Evolutionary conservation across 2,329 filamentous ascomycete genomes (phyloP).

Genomic region (Rhynchosporium graminicola): DNA sequence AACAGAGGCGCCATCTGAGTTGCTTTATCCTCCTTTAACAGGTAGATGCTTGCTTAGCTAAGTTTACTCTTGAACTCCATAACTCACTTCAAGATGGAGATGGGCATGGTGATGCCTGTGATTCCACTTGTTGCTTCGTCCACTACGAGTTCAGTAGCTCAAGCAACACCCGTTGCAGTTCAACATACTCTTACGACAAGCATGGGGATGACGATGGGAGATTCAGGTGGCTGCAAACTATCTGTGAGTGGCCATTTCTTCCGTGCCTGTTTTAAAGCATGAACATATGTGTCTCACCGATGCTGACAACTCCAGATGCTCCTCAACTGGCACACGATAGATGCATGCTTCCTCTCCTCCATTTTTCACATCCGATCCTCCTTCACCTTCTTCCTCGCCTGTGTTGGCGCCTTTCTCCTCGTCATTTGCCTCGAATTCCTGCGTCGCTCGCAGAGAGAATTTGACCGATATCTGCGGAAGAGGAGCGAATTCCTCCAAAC

Average conservation of each 20-base stretch:
- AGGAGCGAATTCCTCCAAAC: constrained; percentile 13
- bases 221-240: constrained; percentile 26
- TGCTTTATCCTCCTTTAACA: not conserved
- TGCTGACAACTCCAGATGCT: constrained; percentile 30
- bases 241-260: constrained; percentile 24
- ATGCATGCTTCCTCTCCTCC: constrained; percentile 31
- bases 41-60: not conserved
- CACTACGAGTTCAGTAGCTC: constrained; percentile 5
- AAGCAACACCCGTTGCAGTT: constrained; percentile 6
- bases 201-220: constrained; percentile 26
- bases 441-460: constrained; percentile 28
- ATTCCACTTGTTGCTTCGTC: constrained; percentile 6
- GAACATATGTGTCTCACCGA: not conserved
- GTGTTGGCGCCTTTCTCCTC: constrained; percentile 30
- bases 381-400: constrained; percentile 31
- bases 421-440: constrained; percentile 31
- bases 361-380: constrained; percentile 28
- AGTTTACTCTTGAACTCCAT: not conserved
- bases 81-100: constrained; percentile 6
- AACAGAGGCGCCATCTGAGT: not conserved
- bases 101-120: constrained; percentile 15
- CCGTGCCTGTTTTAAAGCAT: not conserved
- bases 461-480: constrained; percentile 26
- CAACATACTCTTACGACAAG: constrained; percentile 3
- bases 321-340: constrained; percentile 33